Evolutionary conservation across 257 asterid species (phyloP), one percentile per base, ranked within the genome.

Genomic region (Jacaranda mimosifolia): DNA sequence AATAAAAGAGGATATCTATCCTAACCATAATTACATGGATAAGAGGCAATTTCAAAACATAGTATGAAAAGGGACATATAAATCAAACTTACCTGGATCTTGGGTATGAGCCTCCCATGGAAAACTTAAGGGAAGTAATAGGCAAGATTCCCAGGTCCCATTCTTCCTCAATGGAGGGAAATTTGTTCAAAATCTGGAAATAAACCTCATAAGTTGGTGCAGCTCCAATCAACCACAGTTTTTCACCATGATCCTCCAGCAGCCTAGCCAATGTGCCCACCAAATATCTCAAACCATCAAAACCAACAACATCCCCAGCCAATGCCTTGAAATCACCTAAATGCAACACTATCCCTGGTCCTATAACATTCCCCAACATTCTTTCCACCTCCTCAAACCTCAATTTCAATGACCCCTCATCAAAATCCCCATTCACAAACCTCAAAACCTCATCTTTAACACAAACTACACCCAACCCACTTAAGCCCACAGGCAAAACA

Each of bases 91-190:
- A 94, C 99, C 96, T 92, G 90, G 99, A 92, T 86, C 89, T 91
- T 32, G 95, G 94, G 72, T 81, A 85, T 32, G 94, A 80, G 19
- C 94, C 96, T 58, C 86, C 96, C 70, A 76, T 49, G 15, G 94
- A 75, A 53, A 84, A 80, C 58, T 80, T 84, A 40, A 81, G 55
- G 4, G 92, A 81, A 72, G 93, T 92, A 35, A 91, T 81, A 11
- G 97, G 97, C 83, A 94, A 77, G 81, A 91, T 80, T 75, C 89
- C 94, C 81, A 91, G 71, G 59, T 91, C 89, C 97, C 91, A 86
- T 68, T 93, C 97, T 43, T 91, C 87, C 74, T 91, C 98, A 81
- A 90, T 82, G 73, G 89, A 75, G 51, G 98, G 97, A 83, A 89
- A 83, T 77, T 76, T 84, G 80, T 85, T 87, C 86, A 89, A 80